Percentiles rank a stretch among this genome's conserved stretches.
Conservation (phyloP, 2,329 filamentous ascomycete genomes). For the Xylariaceae sp. region DNA sequence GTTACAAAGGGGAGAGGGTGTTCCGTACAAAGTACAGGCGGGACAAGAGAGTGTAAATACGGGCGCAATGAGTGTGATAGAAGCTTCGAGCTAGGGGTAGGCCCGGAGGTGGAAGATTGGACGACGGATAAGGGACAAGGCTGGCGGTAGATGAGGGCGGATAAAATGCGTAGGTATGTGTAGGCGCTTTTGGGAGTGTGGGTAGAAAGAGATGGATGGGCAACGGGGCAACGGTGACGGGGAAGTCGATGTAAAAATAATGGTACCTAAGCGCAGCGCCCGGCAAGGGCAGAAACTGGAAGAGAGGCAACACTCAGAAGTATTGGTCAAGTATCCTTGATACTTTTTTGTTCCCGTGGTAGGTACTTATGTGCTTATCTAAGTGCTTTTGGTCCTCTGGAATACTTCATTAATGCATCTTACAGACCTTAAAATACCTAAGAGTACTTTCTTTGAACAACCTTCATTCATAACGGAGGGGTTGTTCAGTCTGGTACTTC, state of each 20-base stretch:
- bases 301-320: background rate
- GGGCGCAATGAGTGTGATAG: background rate
- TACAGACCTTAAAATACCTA: background rate
- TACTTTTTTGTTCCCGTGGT: no score
- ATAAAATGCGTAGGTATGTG: background rate
- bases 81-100: background rate
- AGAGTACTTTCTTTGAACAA: background rate
- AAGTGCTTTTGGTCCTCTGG: no score
- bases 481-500: background rate
- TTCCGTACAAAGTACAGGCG: background rate
- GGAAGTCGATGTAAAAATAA: background rate
- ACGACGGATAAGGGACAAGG: constrained; percentile 2
- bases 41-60: background rate
- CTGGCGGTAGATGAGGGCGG: constrained; percentile 4
- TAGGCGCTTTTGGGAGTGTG: background rate
- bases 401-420: background rate
- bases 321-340: background rate
- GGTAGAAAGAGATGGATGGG: background rate
- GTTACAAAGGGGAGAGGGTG: constrained; percentile 1
- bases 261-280: background rate
- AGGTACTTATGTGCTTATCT: no score
- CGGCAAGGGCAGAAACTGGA: background rate
- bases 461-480: background rate
- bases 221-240: constrained; percentile 19
- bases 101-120: constrained; percentile 11